Evolutionary conservation across 1,284 basidiomycete species (phyloP).

Genomic region (Moesziomyces sp.): DNA sequence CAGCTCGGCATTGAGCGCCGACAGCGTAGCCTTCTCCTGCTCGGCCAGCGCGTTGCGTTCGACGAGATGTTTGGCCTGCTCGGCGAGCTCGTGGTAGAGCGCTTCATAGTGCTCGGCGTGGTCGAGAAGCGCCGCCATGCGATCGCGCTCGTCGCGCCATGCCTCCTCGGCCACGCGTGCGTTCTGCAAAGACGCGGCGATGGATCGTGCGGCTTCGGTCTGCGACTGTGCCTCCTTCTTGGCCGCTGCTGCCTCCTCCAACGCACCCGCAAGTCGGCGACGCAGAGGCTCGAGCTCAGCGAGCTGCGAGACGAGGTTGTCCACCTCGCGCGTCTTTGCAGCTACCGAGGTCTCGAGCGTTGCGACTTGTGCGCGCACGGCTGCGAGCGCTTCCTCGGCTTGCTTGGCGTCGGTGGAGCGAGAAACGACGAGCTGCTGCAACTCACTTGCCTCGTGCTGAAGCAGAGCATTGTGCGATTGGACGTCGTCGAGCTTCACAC

Average conservation of each 20-base stretch:
- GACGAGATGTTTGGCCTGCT: conserved; percentile 34
- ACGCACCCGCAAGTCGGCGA: conserved; percentile 16
- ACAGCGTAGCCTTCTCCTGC: conserved; percentile 28
- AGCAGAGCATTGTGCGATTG: conserved; percentile 18
- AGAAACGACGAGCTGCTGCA: conserved; percentile 10
- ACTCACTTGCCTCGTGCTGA: conserved; percentile 19
- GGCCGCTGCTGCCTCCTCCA: conserved; percentile 11
- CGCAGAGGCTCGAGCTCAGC: conserved; percentile 27
- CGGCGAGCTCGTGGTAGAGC: conserved; percentile 37
- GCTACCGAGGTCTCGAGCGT: conserved; percentile 22
- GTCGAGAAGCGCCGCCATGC: conserved; percentile 26
- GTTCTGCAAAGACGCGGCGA: conserved; percentile 30
- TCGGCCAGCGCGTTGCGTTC: conserved; percentile 36
- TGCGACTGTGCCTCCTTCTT: conserved; percentile 20
- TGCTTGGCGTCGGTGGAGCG: conserved; percentile 26
- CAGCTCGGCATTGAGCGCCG: conserved; percentile 39
- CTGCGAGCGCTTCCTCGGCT: conserved; percentile 24
- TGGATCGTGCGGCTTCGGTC: conserved; percentile 22
- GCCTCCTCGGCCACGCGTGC: conserved; percentile 34
- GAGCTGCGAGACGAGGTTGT: conserved; percentile 14
- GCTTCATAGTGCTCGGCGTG: conserved; percentile 21
- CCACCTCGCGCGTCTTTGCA: conserved; percentile 29
- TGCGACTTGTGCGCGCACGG: conserved; percentile 15
- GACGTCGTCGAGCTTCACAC: conserved; percentile 16
- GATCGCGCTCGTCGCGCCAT: conserved; percentile 35